Percentiles rank a stretch among this genome's conserved stretches.
phyloP scores from a whole-genome alignment of 1,139 yeast genomes.

The Ogataea hybrid region DNA sequence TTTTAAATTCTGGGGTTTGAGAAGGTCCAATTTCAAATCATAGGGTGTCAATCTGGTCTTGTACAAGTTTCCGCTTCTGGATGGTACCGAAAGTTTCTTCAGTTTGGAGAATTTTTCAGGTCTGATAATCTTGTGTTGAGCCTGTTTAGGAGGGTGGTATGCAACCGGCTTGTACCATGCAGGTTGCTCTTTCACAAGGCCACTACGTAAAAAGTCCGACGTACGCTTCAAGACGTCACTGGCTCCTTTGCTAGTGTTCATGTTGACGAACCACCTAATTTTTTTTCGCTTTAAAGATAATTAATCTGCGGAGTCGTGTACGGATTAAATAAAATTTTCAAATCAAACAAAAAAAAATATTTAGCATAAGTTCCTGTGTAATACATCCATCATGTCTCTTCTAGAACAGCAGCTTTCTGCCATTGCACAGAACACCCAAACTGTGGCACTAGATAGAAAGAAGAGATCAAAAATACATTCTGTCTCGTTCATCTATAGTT shows the following conservation, averaged over 20 bases:
- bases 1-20: slow-evolving; percentile 59
- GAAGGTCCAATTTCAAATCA: slow-evolving; percentile 35
- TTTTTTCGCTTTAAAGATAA: neutral
- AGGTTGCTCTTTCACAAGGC: slow-evolving; percentile 67
- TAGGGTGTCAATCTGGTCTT: slow-evolving; percentile 49
- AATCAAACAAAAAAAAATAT: slow-evolving; percentile 8
- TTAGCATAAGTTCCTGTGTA: neutral
- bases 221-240: slow-evolving; percentile 73
- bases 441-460: slow-evolving; percentile 84
- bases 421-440: slow-evolving; percentile 63
- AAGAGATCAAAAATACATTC: slow-evolving; percentile 84
- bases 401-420: slow-evolving; percentile 81
- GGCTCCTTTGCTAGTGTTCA: slow-evolving; percentile 42
- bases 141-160: slow-evolving; percentile 71
- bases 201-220: slow-evolving; percentile 65
- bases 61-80: slow-evolving; percentile 28
- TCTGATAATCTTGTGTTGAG: slow-evolving; percentile 38
- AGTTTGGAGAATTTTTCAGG: slow-evolving; percentile 21
- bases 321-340: slow-evolving; percentile 7
- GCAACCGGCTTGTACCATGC: slow-evolving; percentile 87
- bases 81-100: slow-evolving; percentile 19
- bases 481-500: slow-evolving; percentile 81
- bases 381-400: slow-evolving; percentile 36
- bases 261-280: slow-evolving; percentile 10
- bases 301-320: slow-evolving; percentile 1